Percentiles rank a stretch among this genome's conserved stretches.
These are phyloP conservation scores for Fusarium sp. DNA, from an alignment of 2,329 filamentous ascomycete genomes.

Conservation along the genomic window DNA sequence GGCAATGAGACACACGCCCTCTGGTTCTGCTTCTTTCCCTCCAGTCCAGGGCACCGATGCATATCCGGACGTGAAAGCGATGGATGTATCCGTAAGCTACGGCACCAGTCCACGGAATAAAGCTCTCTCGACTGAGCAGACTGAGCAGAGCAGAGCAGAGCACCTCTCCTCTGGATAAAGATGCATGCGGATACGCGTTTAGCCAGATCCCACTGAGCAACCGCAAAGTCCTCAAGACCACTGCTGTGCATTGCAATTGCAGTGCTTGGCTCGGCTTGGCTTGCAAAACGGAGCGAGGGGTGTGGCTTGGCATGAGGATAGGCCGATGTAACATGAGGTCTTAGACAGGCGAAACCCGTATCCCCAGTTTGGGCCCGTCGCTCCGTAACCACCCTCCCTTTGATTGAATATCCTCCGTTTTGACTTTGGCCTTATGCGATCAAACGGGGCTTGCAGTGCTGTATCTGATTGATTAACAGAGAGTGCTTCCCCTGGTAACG, in stretches of 20 bases:
- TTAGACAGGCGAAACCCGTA: constrained; percentile 37
- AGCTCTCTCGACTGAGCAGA: neutral
- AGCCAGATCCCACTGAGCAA: constrained; percentile 8
- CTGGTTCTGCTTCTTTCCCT: neutral
- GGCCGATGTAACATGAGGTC: constrained; percentile 41
- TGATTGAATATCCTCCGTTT: constrained; percentile 30
- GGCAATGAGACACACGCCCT: constrained; percentile 4
- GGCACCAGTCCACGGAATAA: neutral
- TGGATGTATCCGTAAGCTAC: neutral
- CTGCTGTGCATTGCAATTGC: constrained; percentile 1
- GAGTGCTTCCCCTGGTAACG: constrained; percentile 7
- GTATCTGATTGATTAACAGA: constrained; percentile 19
- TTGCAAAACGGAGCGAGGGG: constrained; percentile 1
- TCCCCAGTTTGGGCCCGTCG: constrained; percentile 20
- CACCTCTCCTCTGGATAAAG: neutral
- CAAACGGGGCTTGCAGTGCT: constrained; percentile 23
- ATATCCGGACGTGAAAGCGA: constrained; percentile 1
- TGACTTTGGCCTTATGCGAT: constrained; percentile 30
- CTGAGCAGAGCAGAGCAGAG: neutral
- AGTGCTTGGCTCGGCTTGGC: constrained; percentile 23
- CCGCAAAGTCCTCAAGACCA: neutral
- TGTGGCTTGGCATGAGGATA: constrained; percentile 18
- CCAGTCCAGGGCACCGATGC: constrained; percentile 13
- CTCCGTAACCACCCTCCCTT: constrained; percentile 32
- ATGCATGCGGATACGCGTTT: neutral